These are phyloP conservation scores for Saccharomyces eubayanus DNA, from an alignment of 805 yeast genomes.

Conservation along the genomic window DNA sequence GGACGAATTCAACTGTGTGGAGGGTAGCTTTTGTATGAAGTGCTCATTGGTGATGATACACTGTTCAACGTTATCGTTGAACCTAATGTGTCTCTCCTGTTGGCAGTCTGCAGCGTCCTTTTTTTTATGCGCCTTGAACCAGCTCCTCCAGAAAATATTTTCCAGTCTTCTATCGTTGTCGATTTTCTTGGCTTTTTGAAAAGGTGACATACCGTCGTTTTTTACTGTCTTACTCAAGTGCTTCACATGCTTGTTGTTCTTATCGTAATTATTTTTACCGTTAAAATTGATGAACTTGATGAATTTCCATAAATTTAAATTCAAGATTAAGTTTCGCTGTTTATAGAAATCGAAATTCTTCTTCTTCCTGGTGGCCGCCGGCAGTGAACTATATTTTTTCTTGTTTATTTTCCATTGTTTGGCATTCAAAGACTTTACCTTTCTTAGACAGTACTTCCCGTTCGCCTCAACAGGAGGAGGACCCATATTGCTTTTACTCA, in stretches of 20 bases:
- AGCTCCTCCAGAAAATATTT: slow-evolving; percentile 90
- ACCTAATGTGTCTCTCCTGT: slow-evolving; percentile 24
- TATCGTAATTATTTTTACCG: not conserved
- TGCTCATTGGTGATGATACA: slow-evolving; percentile 3
- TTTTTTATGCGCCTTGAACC: slow-evolving; percentile 60
- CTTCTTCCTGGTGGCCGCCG: not conserved
- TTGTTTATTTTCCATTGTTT: not conserved
- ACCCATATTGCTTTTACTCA: not conserved
- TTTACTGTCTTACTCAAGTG: not conserved
- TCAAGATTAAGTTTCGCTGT: not conserved
- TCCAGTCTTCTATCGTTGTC: slow-evolving; percentile 69
- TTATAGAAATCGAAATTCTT: not conserved
- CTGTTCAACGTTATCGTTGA: slow-evolving; percentile 7
- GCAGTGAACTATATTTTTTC: not conserved
- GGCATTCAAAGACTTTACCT: not conserved
- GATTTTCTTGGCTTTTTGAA: slow-evolving; percentile 37
- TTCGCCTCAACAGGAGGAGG: not conserved
- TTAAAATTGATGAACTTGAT: slow-evolving; percentile 60
- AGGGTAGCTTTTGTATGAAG: not conserved
- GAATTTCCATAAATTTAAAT: slow-evolving; percentile 83
- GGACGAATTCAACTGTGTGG: not conserved
- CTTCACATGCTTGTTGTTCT: not conserved
- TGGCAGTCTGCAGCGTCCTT: slow-evolving; percentile 2
- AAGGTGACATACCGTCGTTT: not conserved
- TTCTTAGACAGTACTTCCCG: not conserved